A percentile compares a stretch with the other conserved stretches of the same genome.
phyloP scores from a whole-genome alignment of 208 protist species.

The Naegleria fowleri region DNA sequence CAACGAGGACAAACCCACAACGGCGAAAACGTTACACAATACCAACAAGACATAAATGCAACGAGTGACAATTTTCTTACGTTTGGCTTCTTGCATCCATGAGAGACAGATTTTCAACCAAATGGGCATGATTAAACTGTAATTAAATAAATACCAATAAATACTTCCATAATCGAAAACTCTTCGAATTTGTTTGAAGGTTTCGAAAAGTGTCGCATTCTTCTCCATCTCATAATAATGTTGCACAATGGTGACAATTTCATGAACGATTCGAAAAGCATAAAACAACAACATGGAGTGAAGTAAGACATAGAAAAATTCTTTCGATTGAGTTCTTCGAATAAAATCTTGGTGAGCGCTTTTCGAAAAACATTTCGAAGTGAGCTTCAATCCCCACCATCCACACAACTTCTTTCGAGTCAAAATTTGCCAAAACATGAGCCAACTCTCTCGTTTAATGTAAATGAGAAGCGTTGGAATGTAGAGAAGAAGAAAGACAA shows the following conservation, averaged over 20 bases:
- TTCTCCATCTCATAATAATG: not conserved
- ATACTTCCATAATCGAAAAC: not conserved
- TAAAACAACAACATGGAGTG: not conserved
- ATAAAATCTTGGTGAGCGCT: not conserved
- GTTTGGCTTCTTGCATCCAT: not conserved
- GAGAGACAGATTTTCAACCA: not conserved
- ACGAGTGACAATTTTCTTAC: not conserved
- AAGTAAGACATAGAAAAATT: not conserved
- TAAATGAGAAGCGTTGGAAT: not conserved
- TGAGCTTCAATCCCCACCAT: not conserved
- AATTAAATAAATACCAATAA: not conserved
- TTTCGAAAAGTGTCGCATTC: not conserved
- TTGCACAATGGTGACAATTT: not conserved
- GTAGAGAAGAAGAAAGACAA: not conserved
- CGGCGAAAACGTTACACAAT: not conserved
- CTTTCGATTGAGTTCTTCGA: not conserved
- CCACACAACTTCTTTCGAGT: not conserved
- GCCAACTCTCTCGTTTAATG: not conserved
- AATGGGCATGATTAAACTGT: not conserved
- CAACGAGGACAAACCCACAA: not conserved
- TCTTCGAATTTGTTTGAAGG: not conserved
- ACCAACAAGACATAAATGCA: not conserved
- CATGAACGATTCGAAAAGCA: not conserved
- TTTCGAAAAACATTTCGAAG: not conserved
- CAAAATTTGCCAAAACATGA: not conserved